These are phyloP conservation scores for Lyophyllum atratum DNA, from an alignment of 768 basidiomycete species.

Conservation along the genomic window DNA sequence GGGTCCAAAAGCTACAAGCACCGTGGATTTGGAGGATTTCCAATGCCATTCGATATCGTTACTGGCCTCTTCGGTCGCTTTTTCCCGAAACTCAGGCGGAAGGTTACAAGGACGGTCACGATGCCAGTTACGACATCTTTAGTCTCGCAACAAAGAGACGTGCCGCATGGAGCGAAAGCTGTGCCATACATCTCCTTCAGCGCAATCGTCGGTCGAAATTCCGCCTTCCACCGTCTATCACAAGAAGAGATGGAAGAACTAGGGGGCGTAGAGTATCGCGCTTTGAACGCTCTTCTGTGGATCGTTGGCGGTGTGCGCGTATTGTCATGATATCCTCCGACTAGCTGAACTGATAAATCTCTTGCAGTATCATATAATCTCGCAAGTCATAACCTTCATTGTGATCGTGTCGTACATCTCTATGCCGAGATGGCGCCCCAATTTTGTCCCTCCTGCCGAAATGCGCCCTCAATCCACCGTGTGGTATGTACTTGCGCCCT, in stretches of 20 bases:
- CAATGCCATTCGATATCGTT: constrained; percentile 63
- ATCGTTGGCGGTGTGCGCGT: constrained; percentile 69
- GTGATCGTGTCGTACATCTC: constrained; percentile 84
- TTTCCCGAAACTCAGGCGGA: constrained; percentile 64
- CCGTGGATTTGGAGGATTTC: constrained; percentile 71
- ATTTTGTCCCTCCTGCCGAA: constrained; percentile 63
- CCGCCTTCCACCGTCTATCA: constrained; percentile 66
- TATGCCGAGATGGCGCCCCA: constrained; percentile 53
- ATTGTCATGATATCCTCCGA: constrained; percentile 1
- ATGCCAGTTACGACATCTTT: constrained; percentile 72
- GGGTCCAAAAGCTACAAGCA: constrained; percentile 33
- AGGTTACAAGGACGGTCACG: constrained; percentile 70
- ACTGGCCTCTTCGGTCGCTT: constrained; percentile 49
- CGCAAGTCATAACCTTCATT: constrained; percentile 69
- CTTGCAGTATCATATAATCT: constrained; percentile 72
- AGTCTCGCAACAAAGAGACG: constrained; percentile 40
- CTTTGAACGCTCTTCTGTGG: constrained; percentile 79
- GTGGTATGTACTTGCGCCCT: constrained; percentile 50
- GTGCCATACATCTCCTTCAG: constrained; percentile 88
- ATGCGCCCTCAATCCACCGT: constrained; percentile 55
- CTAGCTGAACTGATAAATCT: neutral
- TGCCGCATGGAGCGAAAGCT: constrained; percentile 42
- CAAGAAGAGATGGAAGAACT: constrained; percentile 87
- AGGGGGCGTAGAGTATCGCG: constrained; percentile 92
- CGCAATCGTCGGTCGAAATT: constrained; percentile 83